Conservation (phyloP, 176 grass and related monocot species). For the Bonia amplexicaulis region DNA sequence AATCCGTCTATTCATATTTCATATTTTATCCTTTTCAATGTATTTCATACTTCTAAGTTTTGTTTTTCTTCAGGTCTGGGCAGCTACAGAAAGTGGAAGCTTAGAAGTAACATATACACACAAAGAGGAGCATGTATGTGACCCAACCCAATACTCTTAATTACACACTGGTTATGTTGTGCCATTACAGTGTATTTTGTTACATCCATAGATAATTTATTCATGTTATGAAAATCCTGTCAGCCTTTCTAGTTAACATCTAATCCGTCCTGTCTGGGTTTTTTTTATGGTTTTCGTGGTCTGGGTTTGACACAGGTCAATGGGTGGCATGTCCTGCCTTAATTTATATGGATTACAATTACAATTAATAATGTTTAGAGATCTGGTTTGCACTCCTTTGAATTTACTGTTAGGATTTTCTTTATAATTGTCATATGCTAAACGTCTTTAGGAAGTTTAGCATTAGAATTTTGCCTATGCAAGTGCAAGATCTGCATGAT, state of each 20-base stretch:
- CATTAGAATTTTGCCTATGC: neutral
- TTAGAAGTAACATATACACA: conserved; percentile 94
- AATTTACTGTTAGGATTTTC: neutral
- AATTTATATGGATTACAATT: neutral
- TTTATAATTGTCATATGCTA: neutral
- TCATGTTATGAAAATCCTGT: neutral
- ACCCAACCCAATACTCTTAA: neutral
- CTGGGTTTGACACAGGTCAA: neutral
- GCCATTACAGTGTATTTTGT: neutral
- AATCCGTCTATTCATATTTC: neutral
- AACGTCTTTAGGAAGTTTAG: neutral
- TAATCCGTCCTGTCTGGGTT: neutral
- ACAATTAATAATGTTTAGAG: neutral
- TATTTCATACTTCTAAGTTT: conserved; percentile 10
- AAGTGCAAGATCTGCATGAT: neutral
- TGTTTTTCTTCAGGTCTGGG: conserved; percentile 64
- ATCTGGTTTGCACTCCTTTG: neutral
- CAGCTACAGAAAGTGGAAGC: conserved; percentile 66
- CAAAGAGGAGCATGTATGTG: conserved; percentile 77
- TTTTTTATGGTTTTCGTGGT: neutral
- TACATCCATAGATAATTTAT: neutral
- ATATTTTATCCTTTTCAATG: neutral
- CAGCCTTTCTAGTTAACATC: neutral
- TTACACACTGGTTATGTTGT: neutral
- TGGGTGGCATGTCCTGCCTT: neutral